Conservation (phyloP, 2,329 filamentous ascomycete species). For the Aspergillus pseudoterreus region DNA sequence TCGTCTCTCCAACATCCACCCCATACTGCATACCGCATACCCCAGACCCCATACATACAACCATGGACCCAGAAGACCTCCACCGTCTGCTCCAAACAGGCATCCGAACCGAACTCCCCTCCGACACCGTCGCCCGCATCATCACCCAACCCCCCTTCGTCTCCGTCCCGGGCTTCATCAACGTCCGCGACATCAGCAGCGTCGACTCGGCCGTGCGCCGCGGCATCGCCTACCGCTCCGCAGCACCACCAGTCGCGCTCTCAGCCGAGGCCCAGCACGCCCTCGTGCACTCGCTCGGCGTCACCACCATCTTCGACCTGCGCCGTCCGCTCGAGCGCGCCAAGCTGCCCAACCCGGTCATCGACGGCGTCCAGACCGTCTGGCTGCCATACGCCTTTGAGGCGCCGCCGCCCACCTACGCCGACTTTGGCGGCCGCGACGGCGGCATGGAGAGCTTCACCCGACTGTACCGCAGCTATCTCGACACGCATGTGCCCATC, state of each 20-base stretch:
- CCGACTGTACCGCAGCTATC: slow-evolving; percentile 64
- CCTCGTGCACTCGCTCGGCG: slow-evolving; percentile 51
- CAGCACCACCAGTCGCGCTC: slow-evolving; percentile 57
- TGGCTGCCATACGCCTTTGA: slow-evolving; percentile 50
- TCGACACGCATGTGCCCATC: slow-evolving; percentile 58
- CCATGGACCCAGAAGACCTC: slow-evolving; percentile 16
- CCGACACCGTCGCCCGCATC: slow-evolving; percentile 17
- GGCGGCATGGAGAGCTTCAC: slow-evolving; percentile 62
- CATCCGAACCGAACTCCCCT: slow-evolving; percentile 21
- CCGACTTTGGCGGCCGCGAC: slow-evolving; percentile 41
- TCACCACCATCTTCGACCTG: slow-evolving; percentile 66
- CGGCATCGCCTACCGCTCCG: slow-evolving; percentile 63
- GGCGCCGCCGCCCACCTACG: slow-evolving; percentile 12
- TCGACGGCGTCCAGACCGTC: slow-evolving; percentile 55
- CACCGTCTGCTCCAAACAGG: slow-evolving; percentile 20
- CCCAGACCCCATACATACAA: not conserved
- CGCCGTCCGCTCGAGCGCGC: slow-evolving; percentile 51
- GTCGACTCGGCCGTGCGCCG: slow-evolving; percentile 39
- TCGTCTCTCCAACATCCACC: too few relatives aligned
- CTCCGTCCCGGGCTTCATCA: slow-evolving; percentile 23
- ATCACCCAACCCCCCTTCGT: slow-evolving; percentile 24
- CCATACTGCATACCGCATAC: too few relatives aligned
- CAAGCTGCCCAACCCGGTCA: slow-evolving; percentile 46
- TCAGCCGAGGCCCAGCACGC: slow-evolving; percentile 51
- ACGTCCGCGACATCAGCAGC: slow-evolving; percentile 25